A percentile compares a stretch with the other conserved stretches of the same genome.
Evolutionary conservation across 371 early-diverging fungal genomes (phyloP).

Genomic region (Rhizomucor miehei): DNA sequence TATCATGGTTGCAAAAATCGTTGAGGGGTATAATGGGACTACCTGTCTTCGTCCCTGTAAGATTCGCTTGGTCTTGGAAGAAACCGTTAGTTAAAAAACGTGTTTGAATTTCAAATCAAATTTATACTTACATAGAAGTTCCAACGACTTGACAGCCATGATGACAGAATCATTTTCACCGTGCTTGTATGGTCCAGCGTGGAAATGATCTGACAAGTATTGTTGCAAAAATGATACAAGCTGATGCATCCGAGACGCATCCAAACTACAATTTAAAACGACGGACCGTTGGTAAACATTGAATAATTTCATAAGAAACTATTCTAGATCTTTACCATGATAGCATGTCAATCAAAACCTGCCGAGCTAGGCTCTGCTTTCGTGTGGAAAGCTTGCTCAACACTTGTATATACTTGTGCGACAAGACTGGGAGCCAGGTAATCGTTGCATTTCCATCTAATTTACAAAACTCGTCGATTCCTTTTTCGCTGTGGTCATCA

Average conservation of each 20-base stretch:
- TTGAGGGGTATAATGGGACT: slow-evolving; percentile 41
- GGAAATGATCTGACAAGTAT: slow-evolving; percentile 49
- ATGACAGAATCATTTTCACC: slow-evolving; percentile 61
- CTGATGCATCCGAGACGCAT: slow-evolving; percentile 15
- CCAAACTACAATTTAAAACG: slow-evolving; percentile 19
- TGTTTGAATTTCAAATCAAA: too few species aligned
- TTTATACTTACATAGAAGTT: slow-evolving; percentile 58
- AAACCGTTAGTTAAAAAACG: too few species aligned
- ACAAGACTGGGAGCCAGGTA: slow-evolving; percentile 13
- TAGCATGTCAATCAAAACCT: slow-evolving; percentile 9
- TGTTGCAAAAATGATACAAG: slow-evolving; percentile 26
- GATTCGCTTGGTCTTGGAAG: slow-evolving; percentile 24
- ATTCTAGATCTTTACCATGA: slow-evolving; percentile 9
- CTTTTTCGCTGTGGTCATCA: too few species aligned
- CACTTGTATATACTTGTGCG: slow-evolving; percentile 34
- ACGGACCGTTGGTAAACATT: background rate
- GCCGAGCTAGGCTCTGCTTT: slow-evolving; percentile 4
- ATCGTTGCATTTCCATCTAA: background rate
- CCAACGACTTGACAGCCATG: slow-evolving; percentile 58
- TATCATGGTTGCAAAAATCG: slow-evolving; percentile 60
- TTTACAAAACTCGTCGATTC: too few species aligned
- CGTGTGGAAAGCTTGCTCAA: slow-evolving; percentile 18
- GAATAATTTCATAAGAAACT: background rate
- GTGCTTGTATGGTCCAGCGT: slow-evolving; percentile 41
- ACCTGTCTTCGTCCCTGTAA: background rate